Evolutionary conservation across 306 rosid species (phyloP).

Genomic region (Cyclanthera cordifolia): DNA sequence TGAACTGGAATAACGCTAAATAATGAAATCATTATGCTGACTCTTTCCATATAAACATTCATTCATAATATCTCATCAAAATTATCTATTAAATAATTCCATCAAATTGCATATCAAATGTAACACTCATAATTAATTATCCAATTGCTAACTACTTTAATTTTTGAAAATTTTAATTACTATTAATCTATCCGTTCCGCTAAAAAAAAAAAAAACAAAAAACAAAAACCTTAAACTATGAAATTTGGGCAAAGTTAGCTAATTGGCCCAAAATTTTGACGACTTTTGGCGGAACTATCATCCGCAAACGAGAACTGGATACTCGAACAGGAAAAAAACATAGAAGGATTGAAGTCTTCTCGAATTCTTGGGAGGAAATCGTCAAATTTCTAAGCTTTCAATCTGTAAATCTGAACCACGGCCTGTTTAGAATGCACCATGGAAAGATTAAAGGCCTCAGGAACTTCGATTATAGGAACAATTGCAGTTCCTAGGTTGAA

Average conservation of each 20-base stretch:
- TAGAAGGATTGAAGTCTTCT: not conserved
- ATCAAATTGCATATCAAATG: too few relatives aligned
- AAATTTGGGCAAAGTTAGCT: not conserved
- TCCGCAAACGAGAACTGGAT: not conserved
- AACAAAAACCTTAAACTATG: not conserved
- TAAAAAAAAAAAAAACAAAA: too few relatives aligned
- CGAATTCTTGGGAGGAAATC: not conserved
- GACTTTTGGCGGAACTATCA: not conserved
- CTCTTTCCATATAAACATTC: too few relatives aligned
- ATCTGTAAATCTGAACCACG: constrained; percentile 3
- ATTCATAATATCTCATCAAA: too few relatives aligned
- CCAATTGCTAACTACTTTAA: too few relatives aligned
- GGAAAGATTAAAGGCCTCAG: constrained; percentile 51
- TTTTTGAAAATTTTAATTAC: too few relatives aligned
- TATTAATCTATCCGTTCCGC: too few relatives aligned
- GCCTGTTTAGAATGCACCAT: constrained; percentile 27
- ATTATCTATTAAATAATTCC: too few relatives aligned
- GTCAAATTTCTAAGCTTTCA: not conserved
- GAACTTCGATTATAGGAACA: constrained; percentile 21
- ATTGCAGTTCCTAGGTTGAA: constrained; percentile 30
- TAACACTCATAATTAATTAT: too few relatives aligned
- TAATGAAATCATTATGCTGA: too few relatives aligned
- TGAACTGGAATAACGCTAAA: too few relatives aligned
- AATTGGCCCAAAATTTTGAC: not conserved
- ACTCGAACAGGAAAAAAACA: not conserved